Base-by-base conservation (phyloP, 805 yeast species). In the Metschnikowia aberdeeniae region DNA sequence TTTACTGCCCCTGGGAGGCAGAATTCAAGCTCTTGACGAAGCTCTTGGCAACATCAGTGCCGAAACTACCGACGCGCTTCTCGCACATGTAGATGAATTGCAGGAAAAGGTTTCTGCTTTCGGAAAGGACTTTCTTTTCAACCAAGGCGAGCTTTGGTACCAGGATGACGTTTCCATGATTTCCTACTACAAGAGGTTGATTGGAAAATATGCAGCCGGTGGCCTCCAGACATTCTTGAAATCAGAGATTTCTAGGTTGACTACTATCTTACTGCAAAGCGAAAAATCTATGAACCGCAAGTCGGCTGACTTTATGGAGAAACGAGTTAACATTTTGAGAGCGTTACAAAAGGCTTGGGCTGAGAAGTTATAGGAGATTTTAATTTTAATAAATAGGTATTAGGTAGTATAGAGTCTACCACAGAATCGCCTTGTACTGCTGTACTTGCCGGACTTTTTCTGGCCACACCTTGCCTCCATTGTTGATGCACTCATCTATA, bases 381-480 rank as follows among this genome's bases (percentile, higher is more conserved):
- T 26, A 32, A 6, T 12, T 12, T 28, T 8, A 28, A 28, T 37
- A 19, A 37, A 29, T 37, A 37, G 5, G 4, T 37, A 9, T 19
- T 4, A n/a, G n/a, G 31, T 17, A 24, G 29, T 11, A 11, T n/a
- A 14, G 11, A 13, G 31, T 22, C 39, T 52, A 80, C 85, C 86
- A 81, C 26, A 70, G 72, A 20, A 82, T 67, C 26, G 79, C 68
- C 54, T 70, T 63, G 59, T 68, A 74, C 68, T 78, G 76, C 66
- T 81, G 77, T 6, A 73, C 73, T 28, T 74, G 70, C 63, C 98
- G 68, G 46, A 88, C 75, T 53, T 80, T 62, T 40, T 84, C 78
- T 13, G 88, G 82, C 77, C 86, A 82, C 3, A 89, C 89, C 48
- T 75, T 77, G 1, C 82, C 84, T 5, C 82, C 84, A 6, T 80